Evolutionary conservation across 768 basidiomycete genomes (phyloP).

Genomic region (Bullera alba): DNA sequence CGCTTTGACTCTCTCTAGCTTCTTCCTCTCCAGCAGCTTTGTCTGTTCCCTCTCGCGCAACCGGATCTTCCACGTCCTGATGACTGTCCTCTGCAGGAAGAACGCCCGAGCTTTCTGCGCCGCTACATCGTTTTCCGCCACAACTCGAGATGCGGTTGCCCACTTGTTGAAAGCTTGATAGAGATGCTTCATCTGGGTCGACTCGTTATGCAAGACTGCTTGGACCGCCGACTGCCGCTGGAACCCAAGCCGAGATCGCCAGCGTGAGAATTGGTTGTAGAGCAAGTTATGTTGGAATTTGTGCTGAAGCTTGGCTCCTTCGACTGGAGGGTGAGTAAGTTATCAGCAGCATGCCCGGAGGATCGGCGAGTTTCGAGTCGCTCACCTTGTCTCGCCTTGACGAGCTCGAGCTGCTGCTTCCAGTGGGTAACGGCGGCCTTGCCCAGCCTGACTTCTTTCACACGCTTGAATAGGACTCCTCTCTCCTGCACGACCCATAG

Average conservation of each 20-base stretch:
- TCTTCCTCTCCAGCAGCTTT: slow-evolving; percentile 10
- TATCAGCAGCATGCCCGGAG: too few species aligned
- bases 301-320: too few species aligned
- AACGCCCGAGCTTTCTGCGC: slow-evolving; percentile 32
- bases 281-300: too few species aligned
- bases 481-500: slow-evolving; percentile 6
- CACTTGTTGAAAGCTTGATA: slow-evolving; percentile 8
- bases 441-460: not conserved
- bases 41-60: slow-evolving; percentile 7
- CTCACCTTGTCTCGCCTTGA: not conserved
- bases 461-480: slow-evolving; percentile 1
- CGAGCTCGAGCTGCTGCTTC: not conserved
- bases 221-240: slow-evolving; percentile 2
- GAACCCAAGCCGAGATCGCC: slow-evolving; percentile 7
- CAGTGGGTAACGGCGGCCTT: not conserved
- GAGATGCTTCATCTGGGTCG: not conserved
- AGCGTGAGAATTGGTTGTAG: slow-evolving; percentile 14
- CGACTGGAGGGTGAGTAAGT: too few species aligned
- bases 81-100: slow-evolving; percentile 21
- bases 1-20: slow-evolving; percentile 3
- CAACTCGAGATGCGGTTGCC: slow-evolving; percentile 4
- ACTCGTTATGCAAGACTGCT: slow-evolving; percentile 10
- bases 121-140: slow-evolving; percentile 2
- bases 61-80: slow-evolving; percentile 16
- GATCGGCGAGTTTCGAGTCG: not conserved